Conservation (phyloP, 805 yeast species). For the Maudiozyma turicensis region DNA sequence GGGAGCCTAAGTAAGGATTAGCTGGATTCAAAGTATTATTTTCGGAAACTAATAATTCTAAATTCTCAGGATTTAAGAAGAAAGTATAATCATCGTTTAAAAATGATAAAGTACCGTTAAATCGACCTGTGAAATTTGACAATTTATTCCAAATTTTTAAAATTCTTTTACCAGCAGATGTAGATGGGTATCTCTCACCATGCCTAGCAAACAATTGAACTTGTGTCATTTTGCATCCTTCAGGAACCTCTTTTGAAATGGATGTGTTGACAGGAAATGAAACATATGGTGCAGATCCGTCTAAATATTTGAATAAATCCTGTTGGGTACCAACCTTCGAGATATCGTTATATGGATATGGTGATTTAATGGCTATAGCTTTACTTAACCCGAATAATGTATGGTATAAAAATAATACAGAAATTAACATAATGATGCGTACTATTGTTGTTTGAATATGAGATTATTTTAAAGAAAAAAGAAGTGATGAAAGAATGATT, state of each 20-base stretch:
- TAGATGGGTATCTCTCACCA: constrained; percentile 67
- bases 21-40: constrained; percentile 14
- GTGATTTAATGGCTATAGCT: constrained; percentile 57
- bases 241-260: constrained; percentile 38
- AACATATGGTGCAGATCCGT: constrained; percentile 50
- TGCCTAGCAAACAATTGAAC: constrained; percentile 67
- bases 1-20: constrained; percentile 39
- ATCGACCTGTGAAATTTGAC: constrained; percentile 23
- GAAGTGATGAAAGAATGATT: too few relatives aligned
- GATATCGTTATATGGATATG: constrained; percentile 48
- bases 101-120: constrained; percentile 44
- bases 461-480: too few relatives aligned
- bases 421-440: too few relatives aligned
- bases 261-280: constrained; percentile 44
- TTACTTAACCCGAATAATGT: too few relatives aligned
- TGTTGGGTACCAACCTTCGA: constrained; percentile 14
- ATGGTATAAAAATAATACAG: too few relatives aligned
- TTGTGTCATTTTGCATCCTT: constrained; percentile 46
- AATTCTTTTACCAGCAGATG: constrained; percentile 30
- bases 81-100: constrained; percentile 31
- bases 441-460: too few relatives aligned
- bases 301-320: constrained; percentile 39
- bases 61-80: constrained; percentile 33
- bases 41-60: constrained; percentile 33
- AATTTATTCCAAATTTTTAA: constrained; percentile 16